phyloP scores from a whole-genome alignment of 169 alveolate genomes.

The Babesia ovis region DNA sequence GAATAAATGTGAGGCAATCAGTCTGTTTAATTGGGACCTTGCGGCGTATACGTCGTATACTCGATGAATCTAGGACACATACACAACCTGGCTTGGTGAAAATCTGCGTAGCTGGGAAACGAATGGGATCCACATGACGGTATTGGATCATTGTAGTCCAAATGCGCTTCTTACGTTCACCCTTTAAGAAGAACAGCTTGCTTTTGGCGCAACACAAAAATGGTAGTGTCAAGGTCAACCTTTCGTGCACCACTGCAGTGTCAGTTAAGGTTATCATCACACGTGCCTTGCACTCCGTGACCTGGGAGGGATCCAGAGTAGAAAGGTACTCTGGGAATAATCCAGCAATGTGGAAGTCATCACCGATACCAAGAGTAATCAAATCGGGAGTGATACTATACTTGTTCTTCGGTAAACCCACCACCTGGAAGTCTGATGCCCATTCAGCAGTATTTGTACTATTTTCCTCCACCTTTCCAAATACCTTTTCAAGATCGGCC shows the following conservation, averaged over 20 bases:
- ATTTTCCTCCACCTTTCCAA: slow-evolving; percentile 33
- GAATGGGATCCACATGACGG: slow-evolving; percentile 63
- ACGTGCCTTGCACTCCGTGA: slow-evolving; percentile 51
- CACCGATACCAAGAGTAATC: slow-evolving; percentile 68
- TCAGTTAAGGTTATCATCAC: slow-evolving; percentile 65
- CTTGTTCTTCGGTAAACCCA: slow-evolving; percentile 10
- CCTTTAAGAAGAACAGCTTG: slow-evolving; percentile 63
- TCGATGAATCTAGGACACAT: slow-evolving; percentile 63
- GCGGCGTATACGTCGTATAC: slow-evolving; percentile 48
- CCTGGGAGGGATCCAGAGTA: slow-evolving; percentile 51
- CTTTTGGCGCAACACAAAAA: slow-evolving; percentile 63
- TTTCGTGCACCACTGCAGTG: slow-evolving; percentile 55
- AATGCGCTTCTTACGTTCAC: slow-evolving; percentile 67
- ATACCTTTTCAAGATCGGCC: slow-evolving; percentile 50
- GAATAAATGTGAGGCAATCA: slow-evolving; percentile 54
- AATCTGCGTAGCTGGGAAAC: slow-evolving; percentile 70
- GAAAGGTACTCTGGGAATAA: slow-evolving; percentile 67
- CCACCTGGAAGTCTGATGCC: not conserved
- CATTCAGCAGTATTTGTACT: not conserved
- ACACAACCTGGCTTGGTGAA: slow-evolving; percentile 70
- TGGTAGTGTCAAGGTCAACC: slow-evolving; percentile 57
- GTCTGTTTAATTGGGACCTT: slow-evolving; percentile 44
- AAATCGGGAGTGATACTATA: slow-evolving; percentile 45
- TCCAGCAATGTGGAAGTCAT: slow-evolving; percentile 69
- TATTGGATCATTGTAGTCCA: slow-evolving; percentile 69